Evolutionary conservation across 345 rosid genomes (phyloP).

Genomic region (Citrus cavaleriei): DNA sequence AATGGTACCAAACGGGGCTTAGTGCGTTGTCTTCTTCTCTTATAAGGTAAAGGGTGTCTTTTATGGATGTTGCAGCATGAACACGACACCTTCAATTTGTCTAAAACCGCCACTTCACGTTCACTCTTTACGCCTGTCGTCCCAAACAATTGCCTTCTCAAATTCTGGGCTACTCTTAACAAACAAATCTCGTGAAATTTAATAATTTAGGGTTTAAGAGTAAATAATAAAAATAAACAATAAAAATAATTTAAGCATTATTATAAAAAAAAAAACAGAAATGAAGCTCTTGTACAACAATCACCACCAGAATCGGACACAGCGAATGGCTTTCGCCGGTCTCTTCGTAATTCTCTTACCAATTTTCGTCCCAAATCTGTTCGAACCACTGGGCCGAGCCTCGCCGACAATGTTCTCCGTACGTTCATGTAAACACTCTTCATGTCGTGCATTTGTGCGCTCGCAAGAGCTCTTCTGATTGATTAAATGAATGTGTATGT

Average conservation of each 20-base stretch:
- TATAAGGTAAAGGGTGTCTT: too few species aligned
- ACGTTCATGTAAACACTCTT: slow-evolving; percentile 9
- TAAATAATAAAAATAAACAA: too few species aligned
- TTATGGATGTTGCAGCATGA: background rate
- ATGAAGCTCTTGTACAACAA: slow-evolving; percentile 35
- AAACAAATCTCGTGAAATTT: too few species aligned
- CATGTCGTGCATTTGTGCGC: background rate
- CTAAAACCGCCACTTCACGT: background rate
- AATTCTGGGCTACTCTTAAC: too few species aligned
- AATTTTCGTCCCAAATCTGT: slow-evolving; percentile 50
- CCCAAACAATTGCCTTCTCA: background rate
- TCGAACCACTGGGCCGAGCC: slow-evolving; percentile 63
- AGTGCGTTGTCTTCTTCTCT: too few species aligned
- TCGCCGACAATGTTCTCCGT: slow-evolving; percentile 82
- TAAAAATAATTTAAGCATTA: too few species aligned
- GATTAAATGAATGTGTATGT: background rate
- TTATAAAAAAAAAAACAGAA: background rate
- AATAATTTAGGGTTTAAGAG: too few species aligned
- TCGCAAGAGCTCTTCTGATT: background rate
- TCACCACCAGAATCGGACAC: slow-evolving; percentile 35
- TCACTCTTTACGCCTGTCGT: background rate
- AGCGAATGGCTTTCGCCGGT: slow-evolving; percentile 42
- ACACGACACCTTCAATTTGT: background rate
- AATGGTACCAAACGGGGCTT: accelerated
- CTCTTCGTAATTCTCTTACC: slow-evolving; percentile 56